Conservation (phyloP, 164 flowering plant genomes). For the Vitis amurensis region DNA sequence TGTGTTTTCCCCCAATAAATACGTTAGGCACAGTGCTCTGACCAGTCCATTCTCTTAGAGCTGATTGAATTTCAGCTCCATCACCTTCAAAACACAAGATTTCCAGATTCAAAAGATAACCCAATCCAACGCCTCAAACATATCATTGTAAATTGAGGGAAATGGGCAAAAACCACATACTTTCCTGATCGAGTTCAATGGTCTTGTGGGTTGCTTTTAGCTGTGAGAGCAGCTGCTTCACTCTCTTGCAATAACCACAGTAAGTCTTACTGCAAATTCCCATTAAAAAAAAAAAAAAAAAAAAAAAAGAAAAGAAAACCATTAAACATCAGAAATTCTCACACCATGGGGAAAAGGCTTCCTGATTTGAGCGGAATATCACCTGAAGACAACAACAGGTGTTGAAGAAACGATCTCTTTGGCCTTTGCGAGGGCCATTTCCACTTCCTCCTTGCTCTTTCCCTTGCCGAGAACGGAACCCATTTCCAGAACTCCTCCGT, state of each 20-base stretch:
- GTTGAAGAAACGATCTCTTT: slow-evolving; percentile 43
- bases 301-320: slow-evolving; percentile 1
- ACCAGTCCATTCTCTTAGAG: slow-evolving; percentile 70
- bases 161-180: slow-evolving; percentile 36
- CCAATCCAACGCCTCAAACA: background rate
- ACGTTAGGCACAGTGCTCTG: slow-evolving; percentile 83
- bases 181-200: slow-evolving; percentile 65
- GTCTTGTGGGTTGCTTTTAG: slow-evolving; percentile 57
- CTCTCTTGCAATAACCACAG: slow-evolving; percentile 65
- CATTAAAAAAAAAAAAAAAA: slow-evolving; percentile 2
- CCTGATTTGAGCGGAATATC: background rate
- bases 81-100: slow-evolving; percentile 46
- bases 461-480: slow-evolving; percentile 32
- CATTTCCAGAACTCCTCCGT: slow-evolving; percentile 14
- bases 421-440: slow-evolving; percentile 45
- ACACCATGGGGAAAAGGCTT: background rate
- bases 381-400: slow-evolving; percentile 78
- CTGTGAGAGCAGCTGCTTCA: slow-evolving; percentile 59
- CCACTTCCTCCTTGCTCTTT: slow-evolving; percentile 27
- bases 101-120: background rate
- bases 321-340: background rate
- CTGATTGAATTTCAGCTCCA: slow-evolving; percentile 68
- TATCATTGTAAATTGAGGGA: background rate
- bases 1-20: slow-evolving; percentile 73
- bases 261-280: slow-evolving; percentile 60